Conservation (phyloP, 1,284 basidiomycete species). For the Trichosporon inkin region DNA sequence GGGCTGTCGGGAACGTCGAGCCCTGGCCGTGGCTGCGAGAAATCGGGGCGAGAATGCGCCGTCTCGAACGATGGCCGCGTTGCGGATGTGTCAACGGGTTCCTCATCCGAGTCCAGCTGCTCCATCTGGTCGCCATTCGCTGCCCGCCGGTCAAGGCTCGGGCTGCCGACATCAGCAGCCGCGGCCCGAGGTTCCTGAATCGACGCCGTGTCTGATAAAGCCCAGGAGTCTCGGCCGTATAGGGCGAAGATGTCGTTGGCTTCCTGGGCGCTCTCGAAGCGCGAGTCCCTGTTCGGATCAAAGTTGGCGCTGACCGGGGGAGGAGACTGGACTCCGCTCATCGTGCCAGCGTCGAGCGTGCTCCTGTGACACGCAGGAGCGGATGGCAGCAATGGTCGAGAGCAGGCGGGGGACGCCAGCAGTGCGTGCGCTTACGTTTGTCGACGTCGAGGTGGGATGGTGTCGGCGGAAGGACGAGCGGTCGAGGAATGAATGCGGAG, state of each 20-base stretch:
- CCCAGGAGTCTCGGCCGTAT: conserved; percentile 28
- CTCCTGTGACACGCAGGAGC: background rate
- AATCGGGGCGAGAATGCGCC: conserved; percentile 4
- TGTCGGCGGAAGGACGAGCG: background rate
- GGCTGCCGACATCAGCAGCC: background rate
- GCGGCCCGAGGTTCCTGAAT: background rate
- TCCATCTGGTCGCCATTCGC: background rate
- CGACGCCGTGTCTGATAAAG: conserved; percentile 6
- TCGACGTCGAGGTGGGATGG: too few relatives aligned
- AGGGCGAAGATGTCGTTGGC: conserved; percentile 34
- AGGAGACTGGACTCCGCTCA: conserved; percentile 1
- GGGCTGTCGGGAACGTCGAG: background rate
- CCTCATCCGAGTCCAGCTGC: conserved; percentile 5
- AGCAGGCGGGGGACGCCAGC: too few relatives aligned
- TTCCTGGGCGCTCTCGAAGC: conserved; percentile 24
- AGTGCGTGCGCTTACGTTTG: too few relatives aligned
- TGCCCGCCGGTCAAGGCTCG: background rate
- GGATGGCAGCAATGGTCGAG: background rate
- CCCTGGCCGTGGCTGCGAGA: conserved; percentile 1
- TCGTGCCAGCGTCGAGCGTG: background rate
- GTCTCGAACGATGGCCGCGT: conserved; percentile 6
- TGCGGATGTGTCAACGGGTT: conserved; percentile 2
- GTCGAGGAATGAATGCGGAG: background rate
- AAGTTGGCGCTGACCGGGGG: conserved; percentile 2
- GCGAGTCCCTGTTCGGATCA: conserved; percentile 18